These are phyloP conservation scores for Pyronema omphalodes DNA, from an alignment of 495 filamentous ascomycete species.

Conservation along the genomic window DNA sequence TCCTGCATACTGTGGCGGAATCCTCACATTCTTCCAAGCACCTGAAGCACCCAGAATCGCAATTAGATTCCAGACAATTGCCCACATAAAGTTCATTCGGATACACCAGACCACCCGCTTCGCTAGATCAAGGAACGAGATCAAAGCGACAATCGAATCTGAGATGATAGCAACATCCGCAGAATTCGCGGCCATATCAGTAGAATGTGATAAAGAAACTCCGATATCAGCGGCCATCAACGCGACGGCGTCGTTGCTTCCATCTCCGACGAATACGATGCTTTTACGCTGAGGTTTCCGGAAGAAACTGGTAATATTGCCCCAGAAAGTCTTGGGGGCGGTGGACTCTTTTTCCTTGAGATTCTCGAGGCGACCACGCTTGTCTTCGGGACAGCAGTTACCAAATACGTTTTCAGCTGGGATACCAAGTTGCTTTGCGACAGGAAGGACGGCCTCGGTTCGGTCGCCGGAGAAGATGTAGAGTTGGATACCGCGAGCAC, in stretches of 20 bases:
- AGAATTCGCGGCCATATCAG: slow-evolving; percentile 46
- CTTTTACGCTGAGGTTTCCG: slow-evolving; percentile 5
- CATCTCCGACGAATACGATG: slow-evolving; percentile 57
- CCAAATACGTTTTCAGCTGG: slow-evolving; percentile 29
- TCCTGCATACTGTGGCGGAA: slow-evolving; percentile 57
- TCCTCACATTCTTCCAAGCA: slow-evolving; percentile 42
- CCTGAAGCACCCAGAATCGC: slow-evolving; percentile 54
- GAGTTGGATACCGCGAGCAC: slow-evolving; percentile 36
- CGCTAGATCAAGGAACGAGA: slow-evolving; percentile 42
- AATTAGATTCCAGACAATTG: slow-evolving; percentile 52
- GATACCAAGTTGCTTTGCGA: slow-evolving; percentile 39
- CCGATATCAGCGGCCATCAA: slow-evolving; percentile 57
- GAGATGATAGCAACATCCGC: slow-evolving; percentile 53
- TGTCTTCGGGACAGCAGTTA: slow-evolving; percentile 41
- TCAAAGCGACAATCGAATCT: slow-evolving; percentile 36
- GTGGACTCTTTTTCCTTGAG: not conserved
- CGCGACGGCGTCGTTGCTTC: slow-evolving; percentile 63
- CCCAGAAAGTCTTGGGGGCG: not conserved
- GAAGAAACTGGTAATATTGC: not conserved
- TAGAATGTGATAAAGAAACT: slow-evolving; percentile 36
- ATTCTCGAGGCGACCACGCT: slow-evolving; percentile 40
- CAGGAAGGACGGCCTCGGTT: slow-evolving; percentile 34
- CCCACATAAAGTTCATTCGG: slow-evolving; percentile 56
- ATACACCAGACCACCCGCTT: slow-evolving; percentile 36
- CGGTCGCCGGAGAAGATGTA: slow-evolving; percentile 58